Conservation (phyloP, 495 filamentous ascomycete genomes). For the Tirmania nivea region DNA sequence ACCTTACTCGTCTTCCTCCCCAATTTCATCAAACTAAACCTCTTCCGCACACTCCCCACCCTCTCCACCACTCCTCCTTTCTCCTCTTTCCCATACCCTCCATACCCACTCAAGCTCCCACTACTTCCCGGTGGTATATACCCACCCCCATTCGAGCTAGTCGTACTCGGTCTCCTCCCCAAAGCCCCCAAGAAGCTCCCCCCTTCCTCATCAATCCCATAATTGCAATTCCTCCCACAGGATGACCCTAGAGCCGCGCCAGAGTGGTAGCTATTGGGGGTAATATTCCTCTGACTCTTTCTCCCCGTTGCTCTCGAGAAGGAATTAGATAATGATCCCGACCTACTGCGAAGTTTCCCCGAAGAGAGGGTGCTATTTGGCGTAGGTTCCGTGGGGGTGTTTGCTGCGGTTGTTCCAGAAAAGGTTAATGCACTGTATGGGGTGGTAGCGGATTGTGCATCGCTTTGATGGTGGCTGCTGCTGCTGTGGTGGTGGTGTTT, state of each 20-base stretch:
- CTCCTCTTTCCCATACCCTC: not conserved
- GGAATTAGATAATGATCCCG: not conserved
- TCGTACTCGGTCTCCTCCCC: too few species aligned
- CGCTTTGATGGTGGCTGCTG: conserved; percentile 2
- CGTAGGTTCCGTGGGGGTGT: not conserved
- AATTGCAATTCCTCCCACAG: too few species aligned
- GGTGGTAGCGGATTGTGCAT: not conserved
- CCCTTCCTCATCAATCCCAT: too few species aligned
- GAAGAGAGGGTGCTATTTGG: not conserved
- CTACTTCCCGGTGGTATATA: conserved; percentile 10
- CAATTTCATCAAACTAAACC: conserved; percentile 45
- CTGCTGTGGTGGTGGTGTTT: conserved; percentile 10
- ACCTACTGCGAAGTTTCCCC: not conserved
- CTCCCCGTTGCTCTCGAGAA: conserved; percentile 1
- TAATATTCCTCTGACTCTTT: conserved; percentile 4
- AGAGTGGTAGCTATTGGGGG: too few species aligned
- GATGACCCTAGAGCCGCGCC: too few species aligned
- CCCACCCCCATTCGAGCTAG: too few species aligned
- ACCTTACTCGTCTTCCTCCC: conserved; percentile 42
- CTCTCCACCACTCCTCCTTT: not conserved
- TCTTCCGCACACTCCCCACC: conserved; percentile 41
- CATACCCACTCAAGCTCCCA: conserved; percentile 13
- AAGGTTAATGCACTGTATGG: too few species aligned
- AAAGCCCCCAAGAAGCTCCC: too few species aligned
- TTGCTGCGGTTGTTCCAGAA: not conserved